Evolutionary conservation across 78 protist species (phyloP), one percentile per base, ranked within the genome.

Genomic region (Dictyostelium citrinum): DNA sequence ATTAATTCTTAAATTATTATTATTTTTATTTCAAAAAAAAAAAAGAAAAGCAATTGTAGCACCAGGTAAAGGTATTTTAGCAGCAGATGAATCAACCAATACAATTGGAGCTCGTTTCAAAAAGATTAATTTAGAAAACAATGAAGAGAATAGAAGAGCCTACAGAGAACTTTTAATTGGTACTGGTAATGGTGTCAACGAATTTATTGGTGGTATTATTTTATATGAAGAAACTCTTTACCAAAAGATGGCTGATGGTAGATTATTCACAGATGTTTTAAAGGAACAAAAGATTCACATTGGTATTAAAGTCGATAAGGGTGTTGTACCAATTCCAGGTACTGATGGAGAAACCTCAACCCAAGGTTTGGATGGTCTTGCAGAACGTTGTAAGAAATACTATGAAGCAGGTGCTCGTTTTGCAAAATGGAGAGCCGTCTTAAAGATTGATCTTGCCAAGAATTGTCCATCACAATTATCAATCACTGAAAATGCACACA

Each of bases 51-150:
- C 85, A 37, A 96, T 98, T 41, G 81, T 85, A 41, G 83, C 97
- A 17, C 97, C 96, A 35, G 99, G 99, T 83, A 91, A 95, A 85
- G 99, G 99, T 27, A 83, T 98, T 93, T 97, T 98, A 27, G 99
- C 99, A 1, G 98, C 98, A 33, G 99, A 98, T 90, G 99, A 98
- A 95, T 51, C 88, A 81, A 83, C 91, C 0, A 97, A 96, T 49
- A 98, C 98, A 61, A 96, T 97, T 33, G 99, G 98, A 71, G 97
- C 97, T 93, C 96, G 99, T 64, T 96, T 98, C 91, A 83, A 49
- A 39, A n/a, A 90, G 46, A 97, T 98, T 27, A 92, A 84, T 20
- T 72, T 98, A 58, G 99, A 97, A 82, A 98, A 98, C 96, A 96
- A 24, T 75, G 98, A 80, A 74, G 96, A 82, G 64, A 97, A 97